Evolutionary conservation across 805 yeast species (phyloP), one percentile per base, ranked within the genome.

Genomic region (Nakazawaea populi): DNA sequence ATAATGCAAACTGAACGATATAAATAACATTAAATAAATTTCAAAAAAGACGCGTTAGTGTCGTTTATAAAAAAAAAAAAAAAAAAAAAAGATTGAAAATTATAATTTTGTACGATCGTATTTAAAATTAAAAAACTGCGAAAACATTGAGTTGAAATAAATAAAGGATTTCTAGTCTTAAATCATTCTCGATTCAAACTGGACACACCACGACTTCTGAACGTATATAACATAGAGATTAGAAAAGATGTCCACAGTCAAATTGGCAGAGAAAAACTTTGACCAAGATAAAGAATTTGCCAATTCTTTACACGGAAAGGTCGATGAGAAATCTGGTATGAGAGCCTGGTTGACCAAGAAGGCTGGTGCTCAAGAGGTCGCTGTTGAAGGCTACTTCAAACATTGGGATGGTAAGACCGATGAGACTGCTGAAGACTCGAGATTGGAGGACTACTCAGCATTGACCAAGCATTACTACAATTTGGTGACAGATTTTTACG

Each of bases 401-500:
- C 96, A 90, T 73, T 92, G 98, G 98, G 96, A 92, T 65, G 96
- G 96, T 63, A 87, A 87, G 67, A 84, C 88, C 27, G 82, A 82
- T 58, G 67, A 78, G 53, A 82, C 78, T 55, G 86, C 94, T 64
- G 87, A 90, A 72, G 72, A 79, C 47, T 65, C 69, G 18, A 79
- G 99, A 71, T 73, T 90, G 54, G 80, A 77, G 40, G 97, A 91
- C 70, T 92, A 92, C 74, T 87, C 96, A 52, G 84, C 85, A 58
- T 79, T 90, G 60, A 94, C 99, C 50, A 91, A 88, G 68, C 96
- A 94, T 66, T 92, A 92, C 77, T 92, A 92, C 76, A 94, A 94
- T 73, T 82, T 92, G 66, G 97, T 89, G 47, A 94, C 99, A 31
- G 99, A 92, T 71, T 94, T 94, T 64, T 94, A 94, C 77, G 99